Conservation (phyloP, 352 stramenopile genomes). For the Phytopythium cucurbitacearum region DNA sequence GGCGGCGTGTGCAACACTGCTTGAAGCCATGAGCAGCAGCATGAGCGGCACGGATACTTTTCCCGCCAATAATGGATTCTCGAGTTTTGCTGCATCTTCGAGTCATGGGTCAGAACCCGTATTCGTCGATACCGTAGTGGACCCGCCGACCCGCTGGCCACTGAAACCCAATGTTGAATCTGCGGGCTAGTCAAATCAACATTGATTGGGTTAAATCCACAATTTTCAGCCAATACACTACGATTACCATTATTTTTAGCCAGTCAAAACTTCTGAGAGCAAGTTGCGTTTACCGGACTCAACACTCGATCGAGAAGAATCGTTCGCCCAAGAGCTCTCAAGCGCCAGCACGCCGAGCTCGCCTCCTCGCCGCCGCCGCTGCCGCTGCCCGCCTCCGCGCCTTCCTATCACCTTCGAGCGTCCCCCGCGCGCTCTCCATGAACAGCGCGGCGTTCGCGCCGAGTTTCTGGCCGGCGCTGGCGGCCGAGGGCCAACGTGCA, state of each 20-base stretch:
- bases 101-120: neutral
- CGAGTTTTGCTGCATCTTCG: neutral
- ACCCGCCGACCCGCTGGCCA: neutral
- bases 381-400: too few species aligned
- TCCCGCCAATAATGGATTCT: neutral
- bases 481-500: neutral
- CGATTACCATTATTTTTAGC: neutral
- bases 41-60: too few species aligned
- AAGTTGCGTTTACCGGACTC: too few species aligned
- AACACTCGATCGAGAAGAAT: too few species aligned
- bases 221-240: constrained; percentile 2
- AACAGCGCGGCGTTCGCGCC: neutral
- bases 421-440: too few species aligned
- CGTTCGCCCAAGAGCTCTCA: too few species aligned
- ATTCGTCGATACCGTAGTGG: too few species aligned
- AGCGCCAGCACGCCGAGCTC: too few species aligned
- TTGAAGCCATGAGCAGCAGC: too few species aligned
- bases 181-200: neutral
- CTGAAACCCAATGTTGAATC: constrained; percentile 3
- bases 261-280: too few species aligned
- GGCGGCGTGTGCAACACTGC: neutral
- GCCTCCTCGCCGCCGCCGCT: too few species aligned
- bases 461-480: constrained; percentile 5
- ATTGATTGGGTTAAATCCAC: neutral
- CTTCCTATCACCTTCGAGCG: too few species aligned